phyloP scores from a whole-genome alignment of 2,329 filamentous ascomycete genomes.

The Fusarium falciforme region DNA sequence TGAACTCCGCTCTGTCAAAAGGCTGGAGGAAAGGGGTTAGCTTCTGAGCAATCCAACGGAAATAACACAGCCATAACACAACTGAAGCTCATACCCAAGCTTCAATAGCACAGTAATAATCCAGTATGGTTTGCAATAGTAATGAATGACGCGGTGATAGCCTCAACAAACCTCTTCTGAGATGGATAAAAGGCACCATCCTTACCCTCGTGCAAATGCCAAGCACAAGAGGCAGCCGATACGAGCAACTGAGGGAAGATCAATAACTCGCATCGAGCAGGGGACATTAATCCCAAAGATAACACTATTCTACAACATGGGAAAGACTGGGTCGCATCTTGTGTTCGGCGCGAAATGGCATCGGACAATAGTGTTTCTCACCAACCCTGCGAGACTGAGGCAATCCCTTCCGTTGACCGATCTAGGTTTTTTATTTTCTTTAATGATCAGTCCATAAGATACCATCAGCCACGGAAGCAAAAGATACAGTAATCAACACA shows the following conservation, averaged over 20 bases:
- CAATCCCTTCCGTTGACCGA: not conserved
- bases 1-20: not conserved
- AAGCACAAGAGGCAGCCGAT: not conserved
- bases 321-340: not conserved
- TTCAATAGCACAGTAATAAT: not conserved
- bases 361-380: not conserved
- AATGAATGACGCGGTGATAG: not conserved
- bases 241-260: not conserved
- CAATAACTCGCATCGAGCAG: not conserved
- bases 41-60: not conserved
- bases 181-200: not conserved
- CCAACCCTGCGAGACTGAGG: not conserved
- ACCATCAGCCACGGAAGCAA: not conserved
- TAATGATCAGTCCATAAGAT: not conserved
- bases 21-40: not conserved
- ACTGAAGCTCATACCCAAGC: not conserved
- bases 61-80: not conserved
- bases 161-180: not conserved
- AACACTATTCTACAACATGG: not conserved
- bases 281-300: too few relatives aligned
- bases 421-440: not conserved
- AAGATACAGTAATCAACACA: not conserved
- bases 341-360: not conserved
- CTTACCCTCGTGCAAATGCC: not conserved
- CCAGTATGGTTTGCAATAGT: not conserved